phyloP scores from a whole-genome alignment of 441 rosid species.

The Bocquillonia castaneifolia region DNA sequence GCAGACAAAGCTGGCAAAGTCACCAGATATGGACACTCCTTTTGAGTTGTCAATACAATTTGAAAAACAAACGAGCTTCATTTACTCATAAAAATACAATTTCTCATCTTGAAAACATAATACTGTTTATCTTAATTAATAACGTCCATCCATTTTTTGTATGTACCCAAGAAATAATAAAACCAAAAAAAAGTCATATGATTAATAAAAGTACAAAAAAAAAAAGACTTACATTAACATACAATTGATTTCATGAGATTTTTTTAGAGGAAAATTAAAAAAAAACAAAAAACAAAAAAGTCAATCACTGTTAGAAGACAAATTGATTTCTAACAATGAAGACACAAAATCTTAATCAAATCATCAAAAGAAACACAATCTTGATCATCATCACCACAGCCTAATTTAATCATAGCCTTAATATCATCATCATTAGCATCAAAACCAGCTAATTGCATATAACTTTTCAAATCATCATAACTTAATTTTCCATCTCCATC shows the following conservation, averaged over 20 bases:
- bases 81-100: background rate
- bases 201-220: background rate
- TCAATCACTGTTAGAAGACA: too few relatives aligned
- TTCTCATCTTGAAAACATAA: background rate
- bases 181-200: background rate
- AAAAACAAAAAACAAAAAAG: too few relatives aligned
- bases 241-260: too few relatives aligned
- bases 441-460: conserved; percentile 64
- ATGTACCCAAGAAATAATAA: background rate
- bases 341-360: conserved; percentile 49
- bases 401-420: conserved; percentile 60
- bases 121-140: background rate
- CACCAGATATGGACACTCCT: background rate
- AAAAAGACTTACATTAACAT: background rate
- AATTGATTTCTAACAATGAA: conserved; percentile 26
- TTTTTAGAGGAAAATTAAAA: too few relatives aligned
- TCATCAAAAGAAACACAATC: conserved; percentile 56
- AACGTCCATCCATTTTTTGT: background rate
- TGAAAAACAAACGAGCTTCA: background rate
- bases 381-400: conserved; percentile 37
- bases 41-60: background rate
- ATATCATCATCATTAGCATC: conserved; percentile 55
- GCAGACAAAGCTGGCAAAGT: background rate
- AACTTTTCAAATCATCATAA: conserved; percentile 55
- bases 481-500: conserved; percentile 79